These are phyloP conservation scores for Acmispon strigosus DNA, from an alignment of 306 rosid genomes.

Conservation along the genomic window DNA sequence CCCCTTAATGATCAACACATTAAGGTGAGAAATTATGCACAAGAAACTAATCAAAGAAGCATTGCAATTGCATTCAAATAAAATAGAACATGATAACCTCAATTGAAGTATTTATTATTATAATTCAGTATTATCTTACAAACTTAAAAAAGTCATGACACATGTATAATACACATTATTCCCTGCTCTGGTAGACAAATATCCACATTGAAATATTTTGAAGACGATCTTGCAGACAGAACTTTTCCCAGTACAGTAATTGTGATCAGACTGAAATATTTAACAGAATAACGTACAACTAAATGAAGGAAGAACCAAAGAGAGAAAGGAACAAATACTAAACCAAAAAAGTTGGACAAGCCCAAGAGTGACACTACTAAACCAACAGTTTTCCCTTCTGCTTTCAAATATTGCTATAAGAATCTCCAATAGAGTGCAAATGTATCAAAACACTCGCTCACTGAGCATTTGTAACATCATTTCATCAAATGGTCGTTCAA, in stretches of 20 bases:
- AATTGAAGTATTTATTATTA: background rate
- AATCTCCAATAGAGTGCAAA: background rate
- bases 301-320: background rate
- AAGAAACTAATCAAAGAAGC: background rate
- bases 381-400: background rate
- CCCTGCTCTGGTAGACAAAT: slow-evolving; percentile 5
- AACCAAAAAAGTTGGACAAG: background rate
- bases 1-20: slow-evolving; percentile 3
- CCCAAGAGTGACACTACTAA: background rate
- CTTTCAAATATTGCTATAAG: background rate
- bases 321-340: background rate
- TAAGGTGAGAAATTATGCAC: slow-evolving; percentile 11
- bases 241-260: background rate
- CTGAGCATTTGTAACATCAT: too few relatives aligned
- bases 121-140: slow-evolving; percentile 2
- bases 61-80: slow-evolving; percentile 5
- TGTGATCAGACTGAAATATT: background rate
- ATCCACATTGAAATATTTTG: background rate
- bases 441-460: too few relatives aligned
- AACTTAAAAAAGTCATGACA: background rate
- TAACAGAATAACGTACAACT: slow-evolving; percentile 3
- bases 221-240: background rate
- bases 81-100: slow-evolving; percentile 7
- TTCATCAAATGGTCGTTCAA: background rate
- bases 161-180: background rate